A percentile compares a stretch with the other conserved stretches of the same genome.
Evolutionary conservation across 2,329 filamentous ascomycete species (phyloP).

Genomic region (Colletotrichum sp.): DNA sequence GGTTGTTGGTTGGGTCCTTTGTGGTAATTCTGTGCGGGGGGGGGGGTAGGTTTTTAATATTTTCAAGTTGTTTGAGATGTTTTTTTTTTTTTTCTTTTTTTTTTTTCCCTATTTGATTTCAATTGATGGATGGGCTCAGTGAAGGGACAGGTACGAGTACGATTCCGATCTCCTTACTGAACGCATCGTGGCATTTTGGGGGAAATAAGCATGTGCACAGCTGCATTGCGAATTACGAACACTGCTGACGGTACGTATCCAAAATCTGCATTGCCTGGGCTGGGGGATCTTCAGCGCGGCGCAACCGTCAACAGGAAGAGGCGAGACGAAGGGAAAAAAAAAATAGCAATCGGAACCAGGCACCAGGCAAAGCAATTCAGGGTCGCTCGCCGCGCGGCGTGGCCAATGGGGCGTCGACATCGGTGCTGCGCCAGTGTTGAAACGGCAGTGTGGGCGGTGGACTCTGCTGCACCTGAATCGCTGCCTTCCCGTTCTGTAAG

Average conservation of each 20-base stretch:
- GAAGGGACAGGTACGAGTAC: not conserved
- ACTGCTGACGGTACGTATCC: not conserved
- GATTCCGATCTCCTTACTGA: not conserved
- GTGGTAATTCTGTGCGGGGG: too few species aligned
- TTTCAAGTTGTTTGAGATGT: too few species aligned
- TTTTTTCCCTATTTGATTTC: not conserved
- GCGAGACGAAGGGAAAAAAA: not conserved
- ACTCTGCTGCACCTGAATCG: conserved; percentile 3
- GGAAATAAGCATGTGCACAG: not conserved
- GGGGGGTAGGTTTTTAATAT: too few species aligned
- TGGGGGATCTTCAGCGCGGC: not conserved
- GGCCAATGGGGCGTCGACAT: not conserved
- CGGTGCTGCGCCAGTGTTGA: not conserved
- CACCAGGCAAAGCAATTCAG: not conserved
- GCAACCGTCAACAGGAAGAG: not conserved
- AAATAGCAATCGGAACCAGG: not conserved
- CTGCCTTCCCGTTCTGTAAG: not conserved
- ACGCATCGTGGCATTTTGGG: not conserved
- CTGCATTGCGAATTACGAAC: not conserved
- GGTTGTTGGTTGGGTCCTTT: too few species aligned
- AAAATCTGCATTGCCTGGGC: not conserved
- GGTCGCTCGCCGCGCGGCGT: not conserved
- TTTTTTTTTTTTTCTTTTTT: not conserved
- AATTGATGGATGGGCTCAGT: not conserved
- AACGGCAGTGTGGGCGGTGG: conserved; percentile 6